Percentiles rank a stretch among this genome's conserved stretches.
phyloP scores from a whole-genome alignment of 2,329 filamentous ascomycete genomes.

The Xylaria sp. region DNA sequence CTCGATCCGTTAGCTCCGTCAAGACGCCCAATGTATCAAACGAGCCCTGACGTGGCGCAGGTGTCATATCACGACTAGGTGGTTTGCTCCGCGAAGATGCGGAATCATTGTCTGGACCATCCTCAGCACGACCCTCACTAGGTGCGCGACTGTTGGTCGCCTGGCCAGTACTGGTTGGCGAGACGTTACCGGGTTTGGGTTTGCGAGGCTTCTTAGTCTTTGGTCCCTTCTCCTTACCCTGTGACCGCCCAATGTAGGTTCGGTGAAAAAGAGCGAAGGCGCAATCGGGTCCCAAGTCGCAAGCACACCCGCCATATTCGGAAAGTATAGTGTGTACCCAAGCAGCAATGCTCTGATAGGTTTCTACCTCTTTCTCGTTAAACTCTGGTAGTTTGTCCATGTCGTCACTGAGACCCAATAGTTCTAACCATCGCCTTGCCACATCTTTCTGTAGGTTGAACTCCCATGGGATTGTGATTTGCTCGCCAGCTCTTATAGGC shows the following conservation, averaged over 20 bases:
- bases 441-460: slow-evolving; percentile 70
- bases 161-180: slow-evolving; percentile 71
- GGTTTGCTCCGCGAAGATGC: slow-evolving; percentile 71
- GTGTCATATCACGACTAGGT: slow-evolving; percentile 73
- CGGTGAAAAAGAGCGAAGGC: slow-evolving; percentile 72
- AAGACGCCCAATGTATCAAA: slow-evolving; percentile 69
- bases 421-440: slow-evolving; percentile 64
- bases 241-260: slow-evolving; percentile 63
- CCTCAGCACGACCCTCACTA: slow-evolving; percentile 70
- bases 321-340: slow-evolving; percentile 78
- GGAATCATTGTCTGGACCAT: slow-evolving; percentile 66
- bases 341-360: slow-evolving; percentile 66
- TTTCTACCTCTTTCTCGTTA: slow-evolving; percentile 68
- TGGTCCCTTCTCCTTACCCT: slow-evolving; percentile 51
- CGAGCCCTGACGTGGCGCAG: slow-evolving; percentile 66
- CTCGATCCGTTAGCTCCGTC: slow-evolving; percentile 72
- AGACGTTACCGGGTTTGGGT: slow-evolving; percentile 65
- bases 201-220: slow-evolving; percentile 66
- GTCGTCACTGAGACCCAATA: slow-evolving; percentile 72
- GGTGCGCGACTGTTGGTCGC: slow-evolving; percentile 71
- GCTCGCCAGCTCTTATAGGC: slow-evolving; percentile 73
- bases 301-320: slow-evolving; percentile 84
- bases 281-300: slow-evolving; percentile 71
- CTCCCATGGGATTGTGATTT: slow-evolving; percentile 75
- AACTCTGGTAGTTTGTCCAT: slow-evolving; percentile 60